phyloP scores from a whole-genome alignment of 1,139 yeast species.

The Magnusiomyces clavatus region DNA sequence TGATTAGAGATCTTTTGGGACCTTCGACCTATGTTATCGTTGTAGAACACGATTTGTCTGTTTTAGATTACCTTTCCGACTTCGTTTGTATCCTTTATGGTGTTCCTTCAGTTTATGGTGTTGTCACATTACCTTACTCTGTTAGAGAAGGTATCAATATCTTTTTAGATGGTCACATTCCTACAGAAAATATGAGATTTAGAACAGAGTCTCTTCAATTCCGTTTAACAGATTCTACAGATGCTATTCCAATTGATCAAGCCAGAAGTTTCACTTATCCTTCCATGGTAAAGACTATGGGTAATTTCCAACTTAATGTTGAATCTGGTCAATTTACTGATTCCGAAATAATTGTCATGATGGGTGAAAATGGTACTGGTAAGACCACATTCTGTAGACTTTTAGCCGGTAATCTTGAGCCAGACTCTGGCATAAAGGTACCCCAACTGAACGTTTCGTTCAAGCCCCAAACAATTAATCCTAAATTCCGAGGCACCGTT shows the following conservation, averaged over 20 bases:
- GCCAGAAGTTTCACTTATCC: constrained; percentile 75
- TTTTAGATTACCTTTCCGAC: constrained; percentile 91
- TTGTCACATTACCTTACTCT: constrained; percentile 88
- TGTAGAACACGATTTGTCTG: constrained; percentile 98
- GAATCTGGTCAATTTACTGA: constrained; percentile 88
- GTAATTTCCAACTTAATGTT: constrained; percentile 81
- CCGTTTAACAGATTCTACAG: constrained; percentile 82
- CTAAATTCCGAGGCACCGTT: constrained; percentile 96
- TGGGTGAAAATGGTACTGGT: constrained; percentile 99
- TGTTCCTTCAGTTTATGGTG: constrained; percentile 97
- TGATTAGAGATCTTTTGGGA: constrained; percentile 74
- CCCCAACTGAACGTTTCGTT: constrained; percentile 89
- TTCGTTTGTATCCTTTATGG: constrained; percentile 94
- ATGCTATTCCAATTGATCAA: constrained; percentile 69
- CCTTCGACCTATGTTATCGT: constrained; percentile 79
- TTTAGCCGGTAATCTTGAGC: constrained; percentile 84
- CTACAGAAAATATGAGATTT: constrained; percentile 93
- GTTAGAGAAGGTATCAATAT: constrained; percentile 98
- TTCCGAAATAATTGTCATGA: constrained; percentile 95
- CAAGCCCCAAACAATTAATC: constrained; percentile 99
- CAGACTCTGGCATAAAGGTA: constrained; percentile 70
- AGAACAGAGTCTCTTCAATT: constrained; percentile 93
- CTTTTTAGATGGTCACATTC: constrained; percentile 95
- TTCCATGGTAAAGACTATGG: constrained; percentile 80
- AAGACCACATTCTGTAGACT: constrained; percentile 94